Conservation (phyloP, 176 grass and related monocot genomes). For the Urochloa ruziziensis region DNA sequence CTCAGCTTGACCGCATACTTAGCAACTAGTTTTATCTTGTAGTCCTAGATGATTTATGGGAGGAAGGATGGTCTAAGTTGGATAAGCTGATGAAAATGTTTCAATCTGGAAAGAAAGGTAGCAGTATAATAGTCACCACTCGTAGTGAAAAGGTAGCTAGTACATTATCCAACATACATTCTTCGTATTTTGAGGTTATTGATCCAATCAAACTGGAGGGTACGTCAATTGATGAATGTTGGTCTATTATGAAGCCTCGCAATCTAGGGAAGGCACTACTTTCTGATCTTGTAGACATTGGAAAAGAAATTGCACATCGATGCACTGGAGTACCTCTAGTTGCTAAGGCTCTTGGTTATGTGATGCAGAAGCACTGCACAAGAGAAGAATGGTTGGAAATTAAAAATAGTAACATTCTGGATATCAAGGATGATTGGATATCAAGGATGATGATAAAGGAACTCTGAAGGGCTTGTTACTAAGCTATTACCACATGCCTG, state of each 20-base stretch:
- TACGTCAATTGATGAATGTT: slow-evolving; percentile 25
- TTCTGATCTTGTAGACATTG: slow-evolving; percentile 3
- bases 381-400: slow-evolving; percentile 31
- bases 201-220: background rate
- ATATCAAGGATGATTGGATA: slow-evolving; percentile 5
- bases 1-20: background rate
- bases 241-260: slow-evolving; percentile 33
- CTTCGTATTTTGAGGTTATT: background rate
- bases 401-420: slow-evolving; percentile 1
- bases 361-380: slow-evolving; percentile 21
- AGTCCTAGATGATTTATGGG: background rate
- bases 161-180: background rate
- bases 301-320: slow-evolving; percentile 28
- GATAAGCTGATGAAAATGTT: background rate
- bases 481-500: slow-evolving; percentile 41
- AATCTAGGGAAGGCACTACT: background rate
- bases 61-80: background rate
- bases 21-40: background rate
- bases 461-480: slow-evolving; percentile 21
- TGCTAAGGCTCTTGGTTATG: slow-evolving; percentile 38
- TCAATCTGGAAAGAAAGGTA: background rate
- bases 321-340: slow-evolving; percentile 47
- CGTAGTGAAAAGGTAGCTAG: background rate
- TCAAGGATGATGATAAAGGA: slow-evolving; percentile 1
- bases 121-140: background rate